Evolutionary conservation across 192 early-diverging fungal species (phyloP).

Genomic region (Linnemannia hyalina): DNA sequence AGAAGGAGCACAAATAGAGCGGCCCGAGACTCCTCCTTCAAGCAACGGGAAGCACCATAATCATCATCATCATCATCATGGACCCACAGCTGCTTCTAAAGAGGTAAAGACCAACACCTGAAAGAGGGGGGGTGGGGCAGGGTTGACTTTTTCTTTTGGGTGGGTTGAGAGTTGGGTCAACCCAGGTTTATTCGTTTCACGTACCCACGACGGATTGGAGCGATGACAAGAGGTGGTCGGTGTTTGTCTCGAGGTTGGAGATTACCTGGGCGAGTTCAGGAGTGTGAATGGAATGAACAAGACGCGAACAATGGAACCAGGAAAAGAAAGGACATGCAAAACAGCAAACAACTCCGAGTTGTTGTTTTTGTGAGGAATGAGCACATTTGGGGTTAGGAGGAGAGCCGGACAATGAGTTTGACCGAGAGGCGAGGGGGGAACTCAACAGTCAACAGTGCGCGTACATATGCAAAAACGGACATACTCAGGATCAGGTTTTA

Average conservation of each 20-base stretch:
- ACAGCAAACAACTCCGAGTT: background rate
- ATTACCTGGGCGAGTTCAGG: background rate
- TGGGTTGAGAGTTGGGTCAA: background rate
- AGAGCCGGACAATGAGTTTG: background rate
- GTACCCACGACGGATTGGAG: no score
- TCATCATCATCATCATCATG: slow-evolving; percentile 6
- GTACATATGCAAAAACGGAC: no score
- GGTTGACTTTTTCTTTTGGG: background rate
- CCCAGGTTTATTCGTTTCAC: background rate
- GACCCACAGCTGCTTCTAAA: slow-evolving; percentile 27
- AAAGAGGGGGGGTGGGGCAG: background rate
- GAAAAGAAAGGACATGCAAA: background rate
- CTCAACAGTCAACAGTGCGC: no score
- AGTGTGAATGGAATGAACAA: background rate
- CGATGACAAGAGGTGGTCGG: no score
- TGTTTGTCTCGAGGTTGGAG: background rate
- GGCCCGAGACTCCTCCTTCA: background rate
- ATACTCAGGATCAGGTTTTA: background rate
- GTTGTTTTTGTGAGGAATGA: background rate
- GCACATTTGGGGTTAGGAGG: background rate
- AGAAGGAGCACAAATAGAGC: background rate
- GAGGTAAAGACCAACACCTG: slow-evolving; percentile 18
- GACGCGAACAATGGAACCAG: background rate
- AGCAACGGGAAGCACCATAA: slow-evolving; percentile 15
- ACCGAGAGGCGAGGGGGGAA: no score